A percentile compares a stretch with the other conserved stretches of the same genome.
Conservation (phyloP, 2,329 filamentous ascomycete species). For the Talaromyces marneffei region DNA sequence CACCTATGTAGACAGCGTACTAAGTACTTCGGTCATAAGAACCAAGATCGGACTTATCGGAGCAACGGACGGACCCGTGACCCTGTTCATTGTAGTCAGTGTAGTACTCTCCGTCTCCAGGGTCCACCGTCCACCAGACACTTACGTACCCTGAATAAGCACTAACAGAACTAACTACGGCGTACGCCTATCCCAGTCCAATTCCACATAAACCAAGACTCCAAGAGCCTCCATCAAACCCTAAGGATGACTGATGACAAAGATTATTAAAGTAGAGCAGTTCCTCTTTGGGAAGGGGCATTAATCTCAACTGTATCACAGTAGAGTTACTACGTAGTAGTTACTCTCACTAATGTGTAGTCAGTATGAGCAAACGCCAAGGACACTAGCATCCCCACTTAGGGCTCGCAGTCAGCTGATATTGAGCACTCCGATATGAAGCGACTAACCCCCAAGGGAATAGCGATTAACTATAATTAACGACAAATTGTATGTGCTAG, state of each 20-base stretch:
- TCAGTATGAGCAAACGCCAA: not conserved
- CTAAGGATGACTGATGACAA: too few species aligned
- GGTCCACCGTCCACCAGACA: too few species aligned
- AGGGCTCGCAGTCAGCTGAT: conserved; percentile 5
- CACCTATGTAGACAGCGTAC: too few species aligned
- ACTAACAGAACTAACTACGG: too few species aligned
- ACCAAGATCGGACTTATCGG: too few species aligned
- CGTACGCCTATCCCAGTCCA: not conserved
- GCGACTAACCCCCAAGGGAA: not conserved
- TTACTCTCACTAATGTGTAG: too few species aligned
- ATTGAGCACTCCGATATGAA: not conserved
- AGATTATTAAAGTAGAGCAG: not conserved
- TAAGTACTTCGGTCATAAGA: too few species aligned
- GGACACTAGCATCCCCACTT: not conserved
- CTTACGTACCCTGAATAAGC: not conserved
- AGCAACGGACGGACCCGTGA: too few species aligned
- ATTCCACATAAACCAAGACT: not conserved
- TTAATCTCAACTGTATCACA: too few species aligned
- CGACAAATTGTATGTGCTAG: not conserved
- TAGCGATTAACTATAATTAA: not conserved
- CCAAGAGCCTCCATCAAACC: not conserved
- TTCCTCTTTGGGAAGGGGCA: not conserved
- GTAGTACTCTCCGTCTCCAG: too few species aligned
- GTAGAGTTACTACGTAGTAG: too few species aligned
- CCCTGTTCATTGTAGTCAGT: too few species aligned